Evolutionary conservation across 1,284 basidiomycete species (phyloP).

Genomic region (Cryptococcus depauperatus): DNA sequence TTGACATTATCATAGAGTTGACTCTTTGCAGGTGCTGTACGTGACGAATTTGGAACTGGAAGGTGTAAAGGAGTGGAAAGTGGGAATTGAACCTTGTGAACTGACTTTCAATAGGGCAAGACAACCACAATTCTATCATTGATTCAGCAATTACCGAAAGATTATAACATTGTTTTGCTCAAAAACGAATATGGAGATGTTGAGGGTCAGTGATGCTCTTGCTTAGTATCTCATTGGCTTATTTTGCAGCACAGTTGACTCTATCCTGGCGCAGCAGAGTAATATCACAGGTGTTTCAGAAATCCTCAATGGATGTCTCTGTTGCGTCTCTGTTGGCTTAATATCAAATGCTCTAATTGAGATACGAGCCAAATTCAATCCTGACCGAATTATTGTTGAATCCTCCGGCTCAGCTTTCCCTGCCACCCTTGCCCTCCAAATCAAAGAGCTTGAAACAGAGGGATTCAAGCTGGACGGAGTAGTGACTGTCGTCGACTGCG

Average conservation of each 20-base stretch:
- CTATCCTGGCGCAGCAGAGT: slow-evolving; percentile 72
- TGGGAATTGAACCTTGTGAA: no score
- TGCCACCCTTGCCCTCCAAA: slow-evolving; percentile 82
- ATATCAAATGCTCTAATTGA: slow-evolving; percentile 82
- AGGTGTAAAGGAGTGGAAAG: no score
- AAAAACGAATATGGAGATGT: slow-evolving; percentile 52
- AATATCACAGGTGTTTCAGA: slow-evolving; percentile 76
- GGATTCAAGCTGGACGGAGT: slow-evolving; percentile 79
- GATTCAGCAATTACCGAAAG: slow-evolving; percentile 64
- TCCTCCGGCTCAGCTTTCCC: slow-evolving; percentile 67
- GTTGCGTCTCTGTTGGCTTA: slow-evolving; percentile 82
- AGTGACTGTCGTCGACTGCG: slow-evolving; percentile 78
- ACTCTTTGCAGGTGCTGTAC: slow-evolving; percentile 29
- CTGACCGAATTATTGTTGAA: slow-evolving; percentile 85
- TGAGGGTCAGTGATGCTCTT: slow-evolving; percentile 26
- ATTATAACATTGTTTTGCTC: slow-evolving; percentile 70
- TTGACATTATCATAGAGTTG: not conserved
- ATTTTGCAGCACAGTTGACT: slow-evolving; percentile 59
- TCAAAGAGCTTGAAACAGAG: slow-evolving; percentile 69
- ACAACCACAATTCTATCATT: slow-evolving; percentile 67
- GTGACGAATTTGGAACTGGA: not conserved
- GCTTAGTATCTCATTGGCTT: not conserved
- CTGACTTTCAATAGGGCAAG: slow-evolving; percentile 44
- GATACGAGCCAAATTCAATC: slow-evolving; percentile 72
- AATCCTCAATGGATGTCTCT: slow-evolving; percentile 89